Base-by-base conservation (phyloP, 2,329 filamentous ascomycete species). In the Alternaria incomplexa region DNA sequence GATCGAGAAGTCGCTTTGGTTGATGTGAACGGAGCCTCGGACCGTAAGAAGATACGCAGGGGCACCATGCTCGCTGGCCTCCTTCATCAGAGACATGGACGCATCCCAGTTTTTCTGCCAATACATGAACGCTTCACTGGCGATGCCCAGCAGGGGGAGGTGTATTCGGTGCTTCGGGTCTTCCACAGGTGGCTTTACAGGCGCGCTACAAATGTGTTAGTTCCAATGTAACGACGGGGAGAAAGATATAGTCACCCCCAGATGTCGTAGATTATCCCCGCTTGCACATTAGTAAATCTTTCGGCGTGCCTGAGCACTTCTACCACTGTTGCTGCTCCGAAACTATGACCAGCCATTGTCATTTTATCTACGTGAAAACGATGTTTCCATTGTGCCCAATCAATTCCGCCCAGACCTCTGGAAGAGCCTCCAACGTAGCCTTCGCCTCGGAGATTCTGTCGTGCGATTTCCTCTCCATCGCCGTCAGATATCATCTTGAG, bases 61-160 rank as follows among this genome's bases (percentile, higher is more conserved):
- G 7, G 77, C 78, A 11, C 82, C 82, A 9, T 83, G 80, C 10
- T 82, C 81, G 43, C 80, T 82, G 2, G 83, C 85, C 76, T 91
- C 88, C 23, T 84, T 79, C 73, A 88, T 86, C 15, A 91, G 80
- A 0, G 82, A 80, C 64, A 85, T 82, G 10, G 90, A 83, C 36
- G 85, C 83, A 44, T 87, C 79, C 71, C 89, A 90, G 64, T 91
- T 91, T 3, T 84, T 81, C 22, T 86, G 83, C 89, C 89, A 91
- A 77, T 91, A 89, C 83, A 90, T 90, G 79, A 91, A 91, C 0
- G 88, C 89, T 75, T 91, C 89, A 6, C 85, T 87, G 52, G 89
- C 90, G 72, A 91, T 88, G 4, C 86, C 86, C 6, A 91, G 81
- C 8, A 91, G 72, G 6, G 89, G 89, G 12, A 85, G 82, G 40